Percentiles rank a stretch among this genome's conserved stretches.
Evolutionary conservation across 2,329 filamentous ascomycete genomes (phyloP).

Genomic region (Penicillium aurantiogriseum): DNA sequence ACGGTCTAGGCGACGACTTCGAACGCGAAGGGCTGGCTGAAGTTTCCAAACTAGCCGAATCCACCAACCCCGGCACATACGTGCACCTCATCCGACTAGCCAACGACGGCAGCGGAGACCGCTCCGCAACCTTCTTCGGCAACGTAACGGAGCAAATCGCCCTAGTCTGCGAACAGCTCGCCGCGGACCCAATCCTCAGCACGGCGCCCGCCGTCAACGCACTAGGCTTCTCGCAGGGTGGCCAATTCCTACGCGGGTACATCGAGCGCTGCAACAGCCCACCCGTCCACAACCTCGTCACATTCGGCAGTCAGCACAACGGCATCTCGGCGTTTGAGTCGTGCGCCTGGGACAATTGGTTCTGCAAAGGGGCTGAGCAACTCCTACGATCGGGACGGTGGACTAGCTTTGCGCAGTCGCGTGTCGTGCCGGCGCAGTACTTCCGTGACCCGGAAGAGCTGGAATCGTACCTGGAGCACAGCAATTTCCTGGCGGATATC

Average conservation of each 20-base stretch:
- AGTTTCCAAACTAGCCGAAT: slow-evolving; percentile 69
- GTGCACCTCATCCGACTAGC: slow-evolving; percentile 76
- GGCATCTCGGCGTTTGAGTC: slow-evolving; percentile 80
- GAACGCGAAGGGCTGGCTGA: slow-evolving; percentile 69
- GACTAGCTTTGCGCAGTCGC: slow-evolving; percentile 71
- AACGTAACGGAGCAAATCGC: slow-evolving; percentile 79
- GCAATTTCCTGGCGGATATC: slow-evolving; percentile 89
- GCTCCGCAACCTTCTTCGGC: slow-evolving; percentile 83
- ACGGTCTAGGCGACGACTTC: slow-evolving; percentile 70
- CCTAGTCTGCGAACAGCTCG: slow-evolving; percentile 73
- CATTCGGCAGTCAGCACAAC: slow-evolving; percentile 88
- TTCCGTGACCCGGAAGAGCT: slow-evolving; percentile 72
- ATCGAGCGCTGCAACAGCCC: slow-evolving; percentile 81
- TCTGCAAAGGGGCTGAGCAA: slow-evolving; percentile 78
- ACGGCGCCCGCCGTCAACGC: slow-evolving; percentile 83
- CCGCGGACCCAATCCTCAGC: slow-evolving; percentile 73
- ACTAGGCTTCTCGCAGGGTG: slow-evolving; percentile 91
- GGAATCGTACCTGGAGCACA: slow-evolving; percentile 71
- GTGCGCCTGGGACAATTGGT: slow-evolving; percentile 69
- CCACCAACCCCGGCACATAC: slow-evolving; percentile 76
- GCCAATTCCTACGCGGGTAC: slow-evolving; percentile 90
- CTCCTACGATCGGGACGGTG: slow-evolving; percentile 79
- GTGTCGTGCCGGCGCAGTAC: slow-evolving; percentile 91
- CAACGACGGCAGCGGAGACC: slow-evolving; percentile 66
- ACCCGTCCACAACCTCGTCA: slow-evolving; percentile 74